A percentile compares a stretch with the other conserved stretches of the same genome.
These are phyloP conservation scores for Oxytropis ochrocephala DNA, from an alignment of 306 rosid species.

Conservation along the genomic window DNA sequence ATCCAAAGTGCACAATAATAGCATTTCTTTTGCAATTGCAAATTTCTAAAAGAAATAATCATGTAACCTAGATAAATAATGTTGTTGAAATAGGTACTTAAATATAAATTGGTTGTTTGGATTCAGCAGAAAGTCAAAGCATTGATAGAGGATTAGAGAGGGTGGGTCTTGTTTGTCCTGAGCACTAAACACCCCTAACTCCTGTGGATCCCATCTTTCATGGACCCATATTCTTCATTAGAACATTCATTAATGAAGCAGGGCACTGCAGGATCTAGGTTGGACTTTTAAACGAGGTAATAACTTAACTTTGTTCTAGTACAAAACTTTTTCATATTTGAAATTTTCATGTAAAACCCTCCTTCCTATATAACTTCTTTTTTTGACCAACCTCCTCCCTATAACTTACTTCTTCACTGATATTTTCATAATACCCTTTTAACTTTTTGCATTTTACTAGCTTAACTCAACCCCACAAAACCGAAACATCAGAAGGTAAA, in stretches of 20 bases:
- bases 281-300: background rate
- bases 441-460: background rate
- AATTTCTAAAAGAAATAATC: no score
- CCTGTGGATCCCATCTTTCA: background rate
- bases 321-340: background rate
- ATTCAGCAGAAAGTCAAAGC: background rate
- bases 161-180: conserved; percentile 1
- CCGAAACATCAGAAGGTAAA: no score
- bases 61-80: no score
- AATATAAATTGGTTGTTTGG: no score
- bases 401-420: background rate
- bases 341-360: no score
- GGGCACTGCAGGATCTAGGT: background rate
- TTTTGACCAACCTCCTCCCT: no score
- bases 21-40: no score
- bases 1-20: no score
- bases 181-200: background rate
- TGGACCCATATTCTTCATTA: conserved; percentile 11
- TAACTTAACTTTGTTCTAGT: no score
- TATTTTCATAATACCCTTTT: background rate
- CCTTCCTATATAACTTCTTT: no score
- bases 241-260: background rate
- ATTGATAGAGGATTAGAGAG: background rate
- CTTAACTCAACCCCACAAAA: no score
- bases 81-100: no score